A percentile compares a stretch with the other conserved stretches of the same genome.
These are phyloP conservation scores for Zanthoxylum bungeanum DNA, from an alignment of 345 rosid genomes.

Conservation along the genomic window DNA sequence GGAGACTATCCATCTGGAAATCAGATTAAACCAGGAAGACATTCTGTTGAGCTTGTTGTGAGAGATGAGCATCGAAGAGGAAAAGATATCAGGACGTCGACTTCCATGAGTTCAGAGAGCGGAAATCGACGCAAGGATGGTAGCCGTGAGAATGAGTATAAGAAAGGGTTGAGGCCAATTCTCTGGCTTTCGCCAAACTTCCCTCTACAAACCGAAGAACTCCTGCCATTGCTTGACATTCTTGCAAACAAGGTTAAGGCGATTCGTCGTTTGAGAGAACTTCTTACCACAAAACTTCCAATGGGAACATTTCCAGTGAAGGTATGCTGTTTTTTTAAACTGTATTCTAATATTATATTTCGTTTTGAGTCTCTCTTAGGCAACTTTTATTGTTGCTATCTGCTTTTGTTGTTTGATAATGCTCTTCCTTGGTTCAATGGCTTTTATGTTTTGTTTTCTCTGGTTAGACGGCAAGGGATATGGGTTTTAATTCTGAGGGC, in stretches of 20 bases:
- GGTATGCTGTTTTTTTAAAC: slow-evolving; percentile 38
- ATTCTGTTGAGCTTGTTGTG: slow-evolving; percentile 67
- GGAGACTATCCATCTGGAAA: slow-evolving; percentile 61
- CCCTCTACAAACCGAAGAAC: slow-evolving; percentile 88
- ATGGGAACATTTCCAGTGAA: slow-evolving; percentile 92
- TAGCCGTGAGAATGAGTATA: slow-evolving; percentile 80
- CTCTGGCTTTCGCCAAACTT: slow-evolving; percentile 91
- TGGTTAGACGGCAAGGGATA: not conserved
- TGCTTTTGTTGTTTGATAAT: not conserved
- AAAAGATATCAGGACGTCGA: slow-evolving; percentile 48
- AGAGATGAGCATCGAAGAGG: slow-evolving; percentile 62
- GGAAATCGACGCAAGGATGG: slow-evolving; percentile 53
- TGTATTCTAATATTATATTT: not conserved
- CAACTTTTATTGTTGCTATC: not conserved
- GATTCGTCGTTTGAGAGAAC: slow-evolving; percentile 90
- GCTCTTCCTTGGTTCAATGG: not conserved
- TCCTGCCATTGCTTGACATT: slow-evolving; percentile 94
- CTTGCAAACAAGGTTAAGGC: slow-evolving; percentile 98
- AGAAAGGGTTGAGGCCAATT: slow-evolving; percentile 88
- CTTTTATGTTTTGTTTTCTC: not conserved
- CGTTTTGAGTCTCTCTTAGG: not conserved
- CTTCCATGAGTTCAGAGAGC: slow-evolving; percentile 42
- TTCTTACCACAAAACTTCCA: slow-evolving; percentile 94
- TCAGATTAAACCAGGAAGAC: slow-evolving; percentile 77
- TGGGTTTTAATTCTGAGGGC: not conserved